Percentiles rank a stretch among this genome's conserved stretches.
Conservation (phyloP, 139 green algal genomes). For the Gonium pectorale region DNA sequence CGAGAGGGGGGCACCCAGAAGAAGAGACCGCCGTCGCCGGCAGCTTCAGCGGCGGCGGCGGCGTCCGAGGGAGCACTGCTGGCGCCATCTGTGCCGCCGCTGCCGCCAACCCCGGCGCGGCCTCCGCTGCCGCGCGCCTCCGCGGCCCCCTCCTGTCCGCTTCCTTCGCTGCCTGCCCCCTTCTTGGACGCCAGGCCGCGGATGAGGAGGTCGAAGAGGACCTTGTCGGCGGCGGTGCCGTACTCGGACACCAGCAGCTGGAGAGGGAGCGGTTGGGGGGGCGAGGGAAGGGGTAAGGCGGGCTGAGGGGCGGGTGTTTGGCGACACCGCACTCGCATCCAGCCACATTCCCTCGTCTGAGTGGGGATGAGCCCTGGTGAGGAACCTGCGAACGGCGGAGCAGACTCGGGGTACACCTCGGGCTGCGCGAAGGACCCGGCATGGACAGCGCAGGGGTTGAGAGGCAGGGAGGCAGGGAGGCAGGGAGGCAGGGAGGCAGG, state of each 20-base stretch:
- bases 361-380: too few relatives aligned
- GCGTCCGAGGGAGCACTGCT: background rate
- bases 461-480: too few relatives aligned
- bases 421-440: too few relatives aligned
- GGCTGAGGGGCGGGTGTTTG: too few relatives aligned
- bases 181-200: constrained; percentile 12
- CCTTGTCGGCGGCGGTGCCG: constrained; percentile 22
- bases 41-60: background rate
- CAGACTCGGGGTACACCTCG: too few relatives aligned
- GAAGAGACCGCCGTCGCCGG: background rate
- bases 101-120: background rate
- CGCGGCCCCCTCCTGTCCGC: background rate
- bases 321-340: too few relatives aligned
- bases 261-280: background rate
- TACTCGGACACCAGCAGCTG: constrained; percentile 31
- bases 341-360: too few relatives aligned
- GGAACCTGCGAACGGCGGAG: too few relatives aligned
- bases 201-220: constrained; percentile 43
- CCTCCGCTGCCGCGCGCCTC: background rate
- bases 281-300: too few relatives aligned
- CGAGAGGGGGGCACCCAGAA: constrained; percentile 31
- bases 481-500: too few relatives aligned
- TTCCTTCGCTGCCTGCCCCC: background rate
- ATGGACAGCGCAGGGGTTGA: too few relatives aligned
- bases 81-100: background rate